These are phyloP conservation scores for Haplosporangium sp. DNA, from an alignment of 371 early-diverging fungal species.

Conservation along the genomic window DNA sequence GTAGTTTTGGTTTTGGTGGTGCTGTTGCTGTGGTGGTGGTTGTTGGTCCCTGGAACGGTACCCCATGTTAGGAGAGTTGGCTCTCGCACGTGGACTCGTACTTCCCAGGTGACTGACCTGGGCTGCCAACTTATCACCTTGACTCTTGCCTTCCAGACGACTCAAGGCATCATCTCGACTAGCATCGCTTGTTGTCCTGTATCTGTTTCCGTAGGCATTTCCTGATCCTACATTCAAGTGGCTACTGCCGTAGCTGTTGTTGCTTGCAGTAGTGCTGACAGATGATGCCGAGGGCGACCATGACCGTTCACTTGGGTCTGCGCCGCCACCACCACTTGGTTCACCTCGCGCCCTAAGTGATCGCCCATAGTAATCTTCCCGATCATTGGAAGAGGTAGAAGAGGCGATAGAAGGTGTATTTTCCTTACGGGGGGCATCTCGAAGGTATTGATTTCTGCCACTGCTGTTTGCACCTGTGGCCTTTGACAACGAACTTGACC, in stretches of 20 bases:
- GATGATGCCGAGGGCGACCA: conserved; percentile 22
- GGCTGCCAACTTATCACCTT: conserved; percentile 29
- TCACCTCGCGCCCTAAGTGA: conserved; percentile 32
- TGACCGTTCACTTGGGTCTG: conserved; percentile 13
- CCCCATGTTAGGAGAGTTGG: conserved; percentile 31
- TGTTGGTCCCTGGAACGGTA: conserved; percentile 14
- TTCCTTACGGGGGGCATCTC: conserved; percentile 19
- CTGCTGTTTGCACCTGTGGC: conserved; percentile 10
- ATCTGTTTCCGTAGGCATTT: conserved; percentile 8
- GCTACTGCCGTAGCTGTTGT: conserved; percentile 23
- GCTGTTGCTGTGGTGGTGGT: not conserved
- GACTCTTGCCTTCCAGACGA: conserved; percentile 43
- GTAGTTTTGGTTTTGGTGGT: conserved; percentile 20
- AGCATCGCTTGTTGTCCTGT: conserved; percentile 40
- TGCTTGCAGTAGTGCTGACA: conserved; percentile 13
- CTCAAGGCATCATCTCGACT: conserved; percentile 51
- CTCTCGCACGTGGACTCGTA: conserved; percentile 35
- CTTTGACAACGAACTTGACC: conserved; percentile 14
- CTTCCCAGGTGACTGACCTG: conserved; percentile 52
- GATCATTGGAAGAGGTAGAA: conserved; percentile 23
- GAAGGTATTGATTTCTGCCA: conserved; percentile 29
- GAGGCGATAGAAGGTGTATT: conserved; percentile 17
- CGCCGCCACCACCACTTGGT: not conserved
- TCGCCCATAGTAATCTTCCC: conserved; percentile 35
- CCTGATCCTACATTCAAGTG: conserved; percentile 7